Percentiles rank a stretch among this genome's conserved stretches.
These are phyloP conservation scores for Perkinsus olseni DNA, from an alignment of 169 alveolate genomes.

Conservation along the genomic window DNA sequence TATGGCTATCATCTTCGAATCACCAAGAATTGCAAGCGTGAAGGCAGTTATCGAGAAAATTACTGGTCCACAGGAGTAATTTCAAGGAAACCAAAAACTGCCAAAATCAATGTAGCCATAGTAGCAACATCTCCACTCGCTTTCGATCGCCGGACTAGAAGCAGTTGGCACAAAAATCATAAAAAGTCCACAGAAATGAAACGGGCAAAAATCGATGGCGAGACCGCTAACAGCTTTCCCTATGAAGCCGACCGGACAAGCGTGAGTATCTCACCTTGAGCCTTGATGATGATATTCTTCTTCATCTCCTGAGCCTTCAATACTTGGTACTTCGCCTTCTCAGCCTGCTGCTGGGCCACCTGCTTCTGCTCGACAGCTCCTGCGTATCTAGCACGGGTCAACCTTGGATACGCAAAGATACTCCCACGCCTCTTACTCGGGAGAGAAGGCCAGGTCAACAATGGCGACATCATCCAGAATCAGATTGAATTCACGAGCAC, in stretches of 20 bases:
- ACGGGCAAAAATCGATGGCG: background rate
- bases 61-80: no score
- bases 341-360: conserved; percentile 96
- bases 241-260: conserved; percentile 79
- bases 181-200: background rate
- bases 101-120: no score
- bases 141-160: no score
- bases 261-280: conserved; percentile 89
- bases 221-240: no score
- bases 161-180: background rate
- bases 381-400: background rate
- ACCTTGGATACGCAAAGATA: no score
- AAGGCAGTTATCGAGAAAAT: no score
- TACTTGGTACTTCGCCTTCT: conserved; percentile 87
- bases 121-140: no score
- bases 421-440: conserved; percentile 56
- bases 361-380: conserved; percentile 93
- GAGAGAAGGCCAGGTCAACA: conserved; percentile 63
- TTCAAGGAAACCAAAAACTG: no score
- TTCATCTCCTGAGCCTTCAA: conserved; percentile 89
- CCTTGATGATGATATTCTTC: conserved; percentile 86
- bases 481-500: conserved; percentile 89
- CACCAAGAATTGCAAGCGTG: no score
- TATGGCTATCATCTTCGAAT: background rate
- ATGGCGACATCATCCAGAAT: conserved; percentile 91